These are phyloP conservation scores for Yamadazyma friedrichii DNA, from an alignment of 1,139 yeast species.

Conservation along the genomic window DNA sequence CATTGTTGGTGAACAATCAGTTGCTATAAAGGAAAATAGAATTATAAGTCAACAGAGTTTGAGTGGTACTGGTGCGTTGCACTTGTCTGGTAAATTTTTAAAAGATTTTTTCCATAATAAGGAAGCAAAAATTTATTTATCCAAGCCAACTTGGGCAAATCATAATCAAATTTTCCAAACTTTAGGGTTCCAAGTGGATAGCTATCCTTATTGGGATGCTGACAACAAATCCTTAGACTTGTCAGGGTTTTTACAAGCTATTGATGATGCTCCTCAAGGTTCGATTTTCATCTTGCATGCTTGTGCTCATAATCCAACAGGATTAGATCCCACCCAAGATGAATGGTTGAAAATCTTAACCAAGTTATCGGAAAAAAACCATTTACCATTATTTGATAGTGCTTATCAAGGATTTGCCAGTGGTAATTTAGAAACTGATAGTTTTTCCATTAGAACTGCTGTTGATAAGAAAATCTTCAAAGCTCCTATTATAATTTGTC, in stretches of 20 bases:
- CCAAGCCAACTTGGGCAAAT: constrained; percentile 96
- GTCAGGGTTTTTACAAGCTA: constrained; percentile 65
- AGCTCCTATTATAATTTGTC: constrained; percentile 71
- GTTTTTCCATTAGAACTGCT: constrained; percentile 84
- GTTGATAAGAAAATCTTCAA: constrained; percentile 45
- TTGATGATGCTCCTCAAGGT: constrained; percentile 70
- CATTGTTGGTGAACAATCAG: constrained; percentile 66
- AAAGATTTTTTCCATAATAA: constrained; percentile 45
- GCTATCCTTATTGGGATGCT: constrained; percentile 78
- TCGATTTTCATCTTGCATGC: constrained; percentile 63
- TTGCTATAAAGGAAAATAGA: constrained; percentile 51
- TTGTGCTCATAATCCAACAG: constrained; percentile 53
- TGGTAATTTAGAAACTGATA: constrained; percentile 81
- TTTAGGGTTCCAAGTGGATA: constrained; percentile 59
- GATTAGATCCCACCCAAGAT: constrained; percentile 46
- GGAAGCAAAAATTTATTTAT: constrained; percentile 61
- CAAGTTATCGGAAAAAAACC: constrained; percentile 40
- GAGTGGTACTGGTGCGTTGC: constrained; percentile 96
- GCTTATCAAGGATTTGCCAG: constrained; percentile 50
- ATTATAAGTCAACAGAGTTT: constrained; percentile 81
- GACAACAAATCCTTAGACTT: constrained; percentile 62
- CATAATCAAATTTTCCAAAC: constrained; percentile 78
- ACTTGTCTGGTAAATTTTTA: constrained; percentile 77
- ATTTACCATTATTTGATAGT: constrained; percentile 45
- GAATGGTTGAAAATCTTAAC: constrained; percentile 41